Conservation (phyloP, 2,329 filamentous ascomycete genomes). For the Penicillium sp. region DNA sequence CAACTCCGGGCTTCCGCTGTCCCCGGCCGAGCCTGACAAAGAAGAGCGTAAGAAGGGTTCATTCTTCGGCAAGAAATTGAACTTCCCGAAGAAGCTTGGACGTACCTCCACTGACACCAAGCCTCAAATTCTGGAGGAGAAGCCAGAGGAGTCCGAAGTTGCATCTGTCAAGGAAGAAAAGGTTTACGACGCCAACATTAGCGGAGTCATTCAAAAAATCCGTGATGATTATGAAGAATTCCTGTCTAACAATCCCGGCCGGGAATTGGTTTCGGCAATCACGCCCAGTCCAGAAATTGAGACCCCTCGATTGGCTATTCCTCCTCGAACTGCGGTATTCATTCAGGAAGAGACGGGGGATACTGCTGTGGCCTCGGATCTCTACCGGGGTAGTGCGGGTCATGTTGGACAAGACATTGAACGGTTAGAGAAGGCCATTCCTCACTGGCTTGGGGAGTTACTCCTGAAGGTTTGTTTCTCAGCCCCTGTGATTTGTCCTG, state of each 20-base stretch:
- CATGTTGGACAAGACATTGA: slow-evolving; percentile 76
- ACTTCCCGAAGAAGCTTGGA: slow-evolving; percentile 75
- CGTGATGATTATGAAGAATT: slow-evolving; percentile 49
- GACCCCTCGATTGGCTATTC: slow-evolving; percentile 47
- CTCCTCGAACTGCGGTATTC: slow-evolving; percentile 58
- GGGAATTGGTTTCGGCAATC: slow-evolving; percentile 42
- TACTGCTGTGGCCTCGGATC: slow-evolving; percentile 70
- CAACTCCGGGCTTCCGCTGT: slow-evolving; percentile 48
- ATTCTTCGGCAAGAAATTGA: slow-evolving; percentile 82
- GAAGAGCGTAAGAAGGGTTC: slow-evolving; percentile 63
- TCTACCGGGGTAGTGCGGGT: slow-evolving; percentile 87
- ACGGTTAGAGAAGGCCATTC: slow-evolving; percentile 79
- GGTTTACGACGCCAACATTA: slow-evolving; percentile 49
- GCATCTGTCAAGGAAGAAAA: slow-evolving; percentile 55
- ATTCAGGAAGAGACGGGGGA: slow-evolving; percentile 67
- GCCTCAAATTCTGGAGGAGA: slow-evolving; percentile 73
- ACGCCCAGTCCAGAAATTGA: slow-evolving; percentile 47
- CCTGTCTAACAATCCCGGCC: slow-evolving; percentile 39
- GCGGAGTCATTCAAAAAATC: slow-evolving; percentile 49
- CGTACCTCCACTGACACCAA: slow-evolving; percentile 70
- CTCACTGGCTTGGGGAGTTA: slow-evolving; percentile 90
- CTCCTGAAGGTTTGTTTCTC: slow-evolving; percentile 62
- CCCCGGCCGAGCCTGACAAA: slow-evolving; percentile 60
- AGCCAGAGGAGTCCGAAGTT: slow-evolving; percentile 57
- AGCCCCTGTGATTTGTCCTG: background rate